Conservation (phyloP, 2,329 filamentous ascomycete species). For the Monilinia aucupariae region DNA sequence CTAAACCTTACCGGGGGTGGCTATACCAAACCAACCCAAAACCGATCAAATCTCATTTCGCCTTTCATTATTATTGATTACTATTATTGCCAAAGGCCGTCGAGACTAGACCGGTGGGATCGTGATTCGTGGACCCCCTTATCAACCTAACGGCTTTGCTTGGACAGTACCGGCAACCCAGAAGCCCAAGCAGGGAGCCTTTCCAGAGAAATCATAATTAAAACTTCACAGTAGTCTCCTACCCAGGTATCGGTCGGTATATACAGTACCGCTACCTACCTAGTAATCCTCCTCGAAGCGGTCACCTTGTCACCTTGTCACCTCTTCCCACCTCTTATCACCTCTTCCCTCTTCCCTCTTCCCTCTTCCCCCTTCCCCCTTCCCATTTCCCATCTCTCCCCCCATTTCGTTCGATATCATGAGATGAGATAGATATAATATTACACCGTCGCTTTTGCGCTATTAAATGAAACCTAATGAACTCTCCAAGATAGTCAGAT, state of each 20-base stretch:
- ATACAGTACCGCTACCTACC: too few relatives aligned
- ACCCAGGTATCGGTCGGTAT: too few relatives aligned
- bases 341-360: too few relatives aligned
- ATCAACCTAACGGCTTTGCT: background rate
- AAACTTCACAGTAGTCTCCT: too few relatives aligned
- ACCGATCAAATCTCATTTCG: conserved; percentile 10
- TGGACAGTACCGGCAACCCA: background rate
- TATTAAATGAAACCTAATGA: conserved; percentile 5
- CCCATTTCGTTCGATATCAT: conserved; percentile 12
- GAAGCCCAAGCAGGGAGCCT: background rate
- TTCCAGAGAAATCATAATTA: background rate
- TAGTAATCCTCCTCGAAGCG: too few relatives aligned
- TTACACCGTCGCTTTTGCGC: conserved; percentile 14
- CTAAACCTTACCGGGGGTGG: background rate
- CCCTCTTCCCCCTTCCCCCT: too few relatives aligned
- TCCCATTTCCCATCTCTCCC: background rate
- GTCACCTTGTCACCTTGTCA: too few relatives aligned
- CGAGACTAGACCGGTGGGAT: background rate
- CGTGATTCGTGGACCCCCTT: background rate
- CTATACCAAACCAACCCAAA: conserved; percentile 1
- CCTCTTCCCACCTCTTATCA: too few relatives aligned
- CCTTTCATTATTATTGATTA: background rate
- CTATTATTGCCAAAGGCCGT: background rate
- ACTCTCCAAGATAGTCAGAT: conserved; percentile 4
- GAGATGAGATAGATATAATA: background rate